Conservation (phyloP, 2,329 filamentous ascomycete genomes). For the Gremmenia infestans region DNA sequence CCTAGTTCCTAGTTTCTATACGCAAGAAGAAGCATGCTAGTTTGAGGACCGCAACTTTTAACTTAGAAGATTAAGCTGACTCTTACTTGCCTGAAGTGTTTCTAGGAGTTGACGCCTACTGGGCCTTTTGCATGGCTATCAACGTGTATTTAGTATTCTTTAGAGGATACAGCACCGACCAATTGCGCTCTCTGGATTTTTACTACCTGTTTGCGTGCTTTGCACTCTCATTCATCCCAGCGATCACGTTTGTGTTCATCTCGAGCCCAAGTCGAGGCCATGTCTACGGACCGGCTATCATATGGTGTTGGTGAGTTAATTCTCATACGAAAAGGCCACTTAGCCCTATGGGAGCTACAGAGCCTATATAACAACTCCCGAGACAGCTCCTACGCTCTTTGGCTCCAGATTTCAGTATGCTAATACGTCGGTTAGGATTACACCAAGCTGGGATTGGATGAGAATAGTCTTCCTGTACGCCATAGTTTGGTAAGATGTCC, state of each 20-base stretch:
- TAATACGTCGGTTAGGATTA: constrained; percentile 39
- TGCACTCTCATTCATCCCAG: constrained; percentile 46
- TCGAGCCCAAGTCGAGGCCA: constrained; percentile 26
- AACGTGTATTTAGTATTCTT: constrained; percentile 58
- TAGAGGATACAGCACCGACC: constrained; percentile 43
- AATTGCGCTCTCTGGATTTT: constrained; percentile 48
- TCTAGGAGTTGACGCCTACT: constrained; percentile 46
- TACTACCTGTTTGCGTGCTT: constrained; percentile 50
- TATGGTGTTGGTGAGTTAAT: constrained; percentile 62
- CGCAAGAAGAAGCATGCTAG: no score
- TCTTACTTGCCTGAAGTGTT: constrained; percentile 40
- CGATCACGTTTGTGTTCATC: constrained; percentile 47
- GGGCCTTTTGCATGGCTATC: constrained; percentile 53
- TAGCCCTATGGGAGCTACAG: no score
- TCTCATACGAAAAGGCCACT: no score
- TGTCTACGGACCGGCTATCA: constrained; percentile 35
- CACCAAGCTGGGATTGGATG: constrained; percentile 59
- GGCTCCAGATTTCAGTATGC: no score
- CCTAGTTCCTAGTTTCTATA: no score
- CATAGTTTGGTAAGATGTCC: constrained; percentile 49
- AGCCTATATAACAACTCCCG: no score
- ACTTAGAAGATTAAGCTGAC: no score
- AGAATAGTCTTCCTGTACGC: constrained; percentile 70
- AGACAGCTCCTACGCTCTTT: no score
- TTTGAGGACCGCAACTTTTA: no score